Evolutionary conservation across 805 yeast species (phyloP).

Genomic region (Lachancea kluyveri): DNA sequence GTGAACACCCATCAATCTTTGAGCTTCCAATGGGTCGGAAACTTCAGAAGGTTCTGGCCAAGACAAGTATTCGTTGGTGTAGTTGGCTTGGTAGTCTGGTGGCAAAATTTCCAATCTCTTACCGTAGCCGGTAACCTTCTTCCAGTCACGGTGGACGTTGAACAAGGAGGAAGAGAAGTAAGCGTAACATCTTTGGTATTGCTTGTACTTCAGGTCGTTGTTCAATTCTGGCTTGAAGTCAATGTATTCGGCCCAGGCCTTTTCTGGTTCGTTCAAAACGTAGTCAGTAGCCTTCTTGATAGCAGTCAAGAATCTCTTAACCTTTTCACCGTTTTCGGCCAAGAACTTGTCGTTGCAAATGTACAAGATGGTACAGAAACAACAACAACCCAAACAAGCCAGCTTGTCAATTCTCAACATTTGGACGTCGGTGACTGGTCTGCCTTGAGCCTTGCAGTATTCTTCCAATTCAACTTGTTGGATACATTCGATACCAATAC

Average conservation of each 20-base stretch:
- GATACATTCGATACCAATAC: constrained; percentile 53
- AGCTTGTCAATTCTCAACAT: constrained; percentile 51
- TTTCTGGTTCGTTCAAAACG: constrained; percentile 37
- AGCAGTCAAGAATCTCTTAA: constrained; percentile 40
- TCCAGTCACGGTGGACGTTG: constrained; percentile 54
- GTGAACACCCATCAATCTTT: constrained; percentile 40
- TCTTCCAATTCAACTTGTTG: constrained; percentile 55
- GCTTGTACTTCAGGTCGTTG: constrained; percentile 36
- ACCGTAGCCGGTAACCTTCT: constrained; percentile 49
- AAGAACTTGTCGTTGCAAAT: constrained; percentile 47
- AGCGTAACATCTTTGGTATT: constrained; percentile 49
- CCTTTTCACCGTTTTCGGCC: constrained; percentile 40
- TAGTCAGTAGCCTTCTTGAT: constrained; percentile 46
- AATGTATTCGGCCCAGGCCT: constrained; percentile 41
- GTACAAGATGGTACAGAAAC: constrained; percentile 51
- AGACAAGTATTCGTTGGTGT: constrained; percentile 43
- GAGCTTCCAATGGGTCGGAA: constrained; percentile 42
- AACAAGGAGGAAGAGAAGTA: constrained; percentile 46
- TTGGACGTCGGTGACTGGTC: constrained; percentile 41
- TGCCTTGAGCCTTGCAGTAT: constrained; percentile 38
- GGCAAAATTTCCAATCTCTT: constrained; percentile 48
- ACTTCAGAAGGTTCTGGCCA: constrained; percentile 47
- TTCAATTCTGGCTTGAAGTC: constrained; percentile 44
- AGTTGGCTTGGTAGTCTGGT: constrained; percentile 42
- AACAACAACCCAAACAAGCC: constrained; percentile 54